Percentiles rank a stretch among this genome's conserved stretches.
phyloP scores from a whole-genome alignment of 441 rosid genomes.

The Erysimum pusillum region DNA sequence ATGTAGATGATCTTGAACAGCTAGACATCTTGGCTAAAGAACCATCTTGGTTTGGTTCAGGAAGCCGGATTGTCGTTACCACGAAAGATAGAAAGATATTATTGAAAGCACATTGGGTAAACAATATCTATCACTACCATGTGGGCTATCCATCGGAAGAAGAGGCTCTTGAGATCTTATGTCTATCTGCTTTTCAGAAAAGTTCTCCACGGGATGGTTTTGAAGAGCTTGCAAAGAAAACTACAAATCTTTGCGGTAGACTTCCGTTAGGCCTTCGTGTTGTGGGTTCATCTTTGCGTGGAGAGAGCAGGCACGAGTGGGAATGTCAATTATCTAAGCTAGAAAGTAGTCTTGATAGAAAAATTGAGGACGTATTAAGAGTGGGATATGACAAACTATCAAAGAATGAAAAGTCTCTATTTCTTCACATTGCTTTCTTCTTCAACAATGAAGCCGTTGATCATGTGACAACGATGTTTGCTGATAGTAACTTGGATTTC shows the following conservation, averaged over 20 bases:
- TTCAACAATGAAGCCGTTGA: neutral
- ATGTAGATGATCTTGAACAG: slow-evolving; percentile 14
- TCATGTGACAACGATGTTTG: neutral
- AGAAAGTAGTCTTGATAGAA: slow-evolving; percentile 3
- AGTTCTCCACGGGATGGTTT: neutral
- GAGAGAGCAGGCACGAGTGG: slow-evolving; percentile 16
- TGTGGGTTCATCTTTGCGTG: slow-evolving; percentile 28
- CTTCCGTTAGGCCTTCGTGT: slow-evolving; percentile 41
- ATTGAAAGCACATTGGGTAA: neutral
- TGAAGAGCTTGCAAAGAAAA: neutral
- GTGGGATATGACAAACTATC: neutral
- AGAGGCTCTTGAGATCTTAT: slow-evolving; percentile 38
- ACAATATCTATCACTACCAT: neutral
- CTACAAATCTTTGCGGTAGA: neutral
- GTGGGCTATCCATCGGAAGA: neutral
- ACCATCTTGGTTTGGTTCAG: slow-evolving; percentile 30
- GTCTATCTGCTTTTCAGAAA: slow-evolving; percentile 17
- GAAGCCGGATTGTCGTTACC: slow-evolving; percentile 44
- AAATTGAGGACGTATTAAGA: neutral
- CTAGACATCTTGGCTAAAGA: slow-evolving; percentile 20
- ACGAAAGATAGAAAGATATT: slow-evolving; percentile 13
- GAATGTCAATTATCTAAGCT: neutral
- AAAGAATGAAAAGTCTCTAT: neutral
- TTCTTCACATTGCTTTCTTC: slow-evolving; percentile 14
- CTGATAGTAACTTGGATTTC: neutral